Conservation (phyloP, 2,329 filamentous ascomycete genomes). For the Coniochaeta hoffmannii region DNA sequence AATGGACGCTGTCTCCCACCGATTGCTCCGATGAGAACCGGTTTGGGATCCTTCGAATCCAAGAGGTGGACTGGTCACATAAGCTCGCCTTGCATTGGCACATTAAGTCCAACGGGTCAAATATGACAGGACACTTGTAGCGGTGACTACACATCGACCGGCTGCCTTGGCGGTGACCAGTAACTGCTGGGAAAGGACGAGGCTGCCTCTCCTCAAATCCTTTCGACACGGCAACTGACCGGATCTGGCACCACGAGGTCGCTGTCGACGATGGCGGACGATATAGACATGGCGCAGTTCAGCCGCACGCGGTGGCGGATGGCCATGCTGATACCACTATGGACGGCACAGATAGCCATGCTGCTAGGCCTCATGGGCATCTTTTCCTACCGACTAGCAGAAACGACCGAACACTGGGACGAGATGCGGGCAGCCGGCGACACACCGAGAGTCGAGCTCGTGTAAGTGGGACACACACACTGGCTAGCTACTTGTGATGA, state of each 20-base stretch:
- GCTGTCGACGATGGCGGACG: background rate
- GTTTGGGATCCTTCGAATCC: background rate
- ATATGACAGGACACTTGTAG: background rate
- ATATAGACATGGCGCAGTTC: slow-evolving; percentile 40
- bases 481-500: background rate
- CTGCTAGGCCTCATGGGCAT: slow-evolving; percentile 40
- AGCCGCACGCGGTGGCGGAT: slow-evolving; percentile 44
- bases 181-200: background rate
- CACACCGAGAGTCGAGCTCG: slow-evolving; percentile 38
- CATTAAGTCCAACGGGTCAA: too few relatives aligned
- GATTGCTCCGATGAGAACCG: background rate
- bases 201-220: background rate
- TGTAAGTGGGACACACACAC: too few relatives aligned
- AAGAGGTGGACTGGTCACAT: background rate
- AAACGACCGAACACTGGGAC: slow-evolving; percentile 35
- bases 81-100: background rate
- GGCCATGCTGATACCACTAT: slow-evolving; percentile 39
- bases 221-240: background rate
- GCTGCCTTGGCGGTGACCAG: background rate
- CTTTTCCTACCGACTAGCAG: slow-evolving; percentile 45
- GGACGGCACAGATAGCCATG: slow-evolving; percentile 39
- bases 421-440: slow-evolving; percentile 29
- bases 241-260: background rate
- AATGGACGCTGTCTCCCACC: background rate
- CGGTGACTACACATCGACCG: background rate